Evolutionary conservation across 495 filamentous ascomycete genomes (phyloP), one percentile per base, ranked within the genome.

Genomic region (Tuber umbilicatum): DNA sequence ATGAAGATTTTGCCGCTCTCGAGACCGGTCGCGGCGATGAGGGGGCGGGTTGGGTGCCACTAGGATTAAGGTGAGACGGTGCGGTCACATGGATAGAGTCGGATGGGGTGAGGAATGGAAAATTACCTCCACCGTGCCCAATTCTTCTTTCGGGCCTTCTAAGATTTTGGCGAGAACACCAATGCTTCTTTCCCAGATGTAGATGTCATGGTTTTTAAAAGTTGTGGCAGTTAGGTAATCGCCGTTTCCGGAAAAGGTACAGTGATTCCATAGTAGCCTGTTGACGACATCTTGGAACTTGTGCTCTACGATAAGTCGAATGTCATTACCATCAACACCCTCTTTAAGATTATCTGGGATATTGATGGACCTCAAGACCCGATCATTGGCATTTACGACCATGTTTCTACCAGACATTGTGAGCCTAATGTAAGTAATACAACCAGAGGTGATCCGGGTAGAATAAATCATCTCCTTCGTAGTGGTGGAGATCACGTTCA

Each of bases 271-370:
- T 42, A 91, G 90, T 17, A 97, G 86, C 40, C 91, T 89, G 81
- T 98, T 97, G 31, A 99, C 94, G 5, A 97, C 92, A 83, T 99
- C 95, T 84, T 97, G 94, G 81, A 97, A 98, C 83, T 97, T 97
- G 83, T 98, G 96, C 82, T 99, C 96, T 37, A 97, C 90, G 45
- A 94, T 92, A 35, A 99, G 86, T 74, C 92, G 90, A 79, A 97
- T 92, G 21, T 87, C 90, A 74, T 91, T 90, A 19, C 86, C 86
- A 73, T 91, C 87, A 38, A 92, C 84, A 71, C 88, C 86, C 27
- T 85, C 83, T 6, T 85, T 12, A 85, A 85, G 47, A 86, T 83
- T 73, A 78, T 91, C 88, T 2, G 91, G 90, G 79, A 93, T 86
- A 70, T 92, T 87, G 72, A 98, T 89, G 21, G 94, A 97, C 74